These are phyloP conservation scores for Suillus brevipes DNA, from an alignment of 768 basidiomycete species.

Conservation along the genomic window DNA sequence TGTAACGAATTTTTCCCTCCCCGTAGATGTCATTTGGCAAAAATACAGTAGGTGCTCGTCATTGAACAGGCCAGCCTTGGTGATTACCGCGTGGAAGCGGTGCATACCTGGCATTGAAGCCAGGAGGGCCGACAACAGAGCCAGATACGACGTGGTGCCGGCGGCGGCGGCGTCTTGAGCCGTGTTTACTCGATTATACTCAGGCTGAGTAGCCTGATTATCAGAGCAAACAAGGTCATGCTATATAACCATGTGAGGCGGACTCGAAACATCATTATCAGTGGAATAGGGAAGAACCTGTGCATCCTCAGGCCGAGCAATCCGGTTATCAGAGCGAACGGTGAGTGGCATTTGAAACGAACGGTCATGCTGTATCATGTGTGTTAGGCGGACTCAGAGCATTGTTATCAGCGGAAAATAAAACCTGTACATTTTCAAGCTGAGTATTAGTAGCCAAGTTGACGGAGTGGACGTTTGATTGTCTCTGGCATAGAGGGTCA, in stretches of 20 bases:
- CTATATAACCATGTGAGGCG: neutral
- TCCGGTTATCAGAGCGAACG: neutral
- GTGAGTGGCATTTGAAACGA: neutral
- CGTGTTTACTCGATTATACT: neutral
- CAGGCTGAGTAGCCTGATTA: neutral
- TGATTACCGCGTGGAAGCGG: neutral
- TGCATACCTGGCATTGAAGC: neutral
- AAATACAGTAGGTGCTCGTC: neutral
- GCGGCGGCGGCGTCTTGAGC: neutral
- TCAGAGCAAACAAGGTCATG: neutral
- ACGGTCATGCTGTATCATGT: neutral
- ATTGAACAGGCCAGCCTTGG: neutral
- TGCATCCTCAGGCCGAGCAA: neutral
- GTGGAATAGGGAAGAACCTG: neutral
- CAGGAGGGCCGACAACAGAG: neutral
- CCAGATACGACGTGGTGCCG: no score
- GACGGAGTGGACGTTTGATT: neutral
- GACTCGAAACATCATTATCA: neutral
- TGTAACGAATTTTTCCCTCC: neutral
- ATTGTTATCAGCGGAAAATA: neutral
- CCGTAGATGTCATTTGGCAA: neutral
- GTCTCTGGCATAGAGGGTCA: neutral
- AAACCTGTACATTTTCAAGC: neutral
- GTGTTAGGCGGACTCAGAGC: neutral
- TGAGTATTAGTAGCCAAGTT: neutral